Percentiles rank a stretch among this genome's conserved stretches.
These are phyloP conservation scores for Glaciozyma martinii DNA, from an alignment of 768 basidiomycete genomes.

Conservation along the genomic window DNA sequence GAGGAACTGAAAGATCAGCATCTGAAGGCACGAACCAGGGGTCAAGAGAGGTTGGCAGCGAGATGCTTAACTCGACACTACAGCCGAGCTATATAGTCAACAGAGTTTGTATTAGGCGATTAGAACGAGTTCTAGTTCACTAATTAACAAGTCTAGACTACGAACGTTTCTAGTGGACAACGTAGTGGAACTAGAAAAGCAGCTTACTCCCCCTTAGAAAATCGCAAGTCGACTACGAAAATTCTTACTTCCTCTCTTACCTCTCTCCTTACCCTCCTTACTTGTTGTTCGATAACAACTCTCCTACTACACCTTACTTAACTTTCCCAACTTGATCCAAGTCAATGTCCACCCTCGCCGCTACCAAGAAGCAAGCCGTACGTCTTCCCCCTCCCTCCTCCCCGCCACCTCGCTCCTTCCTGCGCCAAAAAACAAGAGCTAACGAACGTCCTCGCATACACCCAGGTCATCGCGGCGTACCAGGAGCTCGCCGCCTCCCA, in stretches of 20 bases:
- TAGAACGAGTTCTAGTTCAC: too few species aligned
- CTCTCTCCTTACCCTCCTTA: neutral
- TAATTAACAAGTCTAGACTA: neutral
- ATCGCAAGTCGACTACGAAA: neutral
- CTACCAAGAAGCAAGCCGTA: neutral
- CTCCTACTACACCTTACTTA: neutral
- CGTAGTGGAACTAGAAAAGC: neutral
- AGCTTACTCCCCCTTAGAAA: neutral
- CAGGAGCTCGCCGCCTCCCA: neutral
- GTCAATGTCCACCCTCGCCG: neutral
- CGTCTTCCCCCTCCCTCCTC: neutral
- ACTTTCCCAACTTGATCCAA: neutral
- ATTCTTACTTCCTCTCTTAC: neutral
- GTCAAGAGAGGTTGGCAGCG: too few species aligned
- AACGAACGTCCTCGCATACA: neutral
- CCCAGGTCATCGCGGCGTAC: slow-evolving; percentile 2
- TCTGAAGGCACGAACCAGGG: too few species aligned
- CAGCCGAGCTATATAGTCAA: too few species aligned
- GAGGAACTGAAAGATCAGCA: too few species aligned
- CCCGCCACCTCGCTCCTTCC: neutral
- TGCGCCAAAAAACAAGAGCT: neutral
- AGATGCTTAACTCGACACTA: too few species aligned
- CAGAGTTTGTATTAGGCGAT: too few species aligned
- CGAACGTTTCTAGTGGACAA: neutral
- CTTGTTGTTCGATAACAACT: neutral